These are phyloP conservation scores for Geotrichum aggregatum DNA, from an alignment of 1,139 yeast genomes.

Conservation along the genomic window DNA sequence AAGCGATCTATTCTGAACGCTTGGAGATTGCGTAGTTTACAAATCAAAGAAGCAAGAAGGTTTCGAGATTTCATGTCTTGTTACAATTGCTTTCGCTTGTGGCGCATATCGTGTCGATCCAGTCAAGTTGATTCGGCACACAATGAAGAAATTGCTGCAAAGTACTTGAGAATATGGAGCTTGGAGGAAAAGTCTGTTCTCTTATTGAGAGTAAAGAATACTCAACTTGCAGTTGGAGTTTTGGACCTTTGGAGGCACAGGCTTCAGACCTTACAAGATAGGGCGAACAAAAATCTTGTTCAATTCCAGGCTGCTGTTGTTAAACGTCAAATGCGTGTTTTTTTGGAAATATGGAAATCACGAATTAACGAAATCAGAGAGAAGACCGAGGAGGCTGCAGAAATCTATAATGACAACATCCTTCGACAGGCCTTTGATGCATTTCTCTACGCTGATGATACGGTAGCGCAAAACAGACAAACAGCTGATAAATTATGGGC, in stretches of 20 bases:
- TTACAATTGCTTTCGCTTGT: slow-evolving; percentile 7
- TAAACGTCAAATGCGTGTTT: background rate
- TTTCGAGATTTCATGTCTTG: slow-evolving; percentile 9
- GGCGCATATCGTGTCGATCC: slow-evolving; percentile 11
- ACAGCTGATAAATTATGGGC: slow-evolving; percentile 3
- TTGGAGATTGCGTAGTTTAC: slow-evolving; percentile 12
- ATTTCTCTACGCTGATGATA: slow-evolving; percentile 1
- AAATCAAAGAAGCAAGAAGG: slow-evolving; percentile 11
- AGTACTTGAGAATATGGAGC: slow-evolving; percentile 10
- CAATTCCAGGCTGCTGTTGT: background rate
- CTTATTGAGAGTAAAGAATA: slow-evolving; percentile 4
- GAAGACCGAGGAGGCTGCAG: background rate
- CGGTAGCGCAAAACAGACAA: background rate
- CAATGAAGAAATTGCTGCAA: slow-evolving; percentile 4
- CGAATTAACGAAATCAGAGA: background rate
- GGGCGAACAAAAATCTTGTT: background rate
- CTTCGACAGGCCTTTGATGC: slow-evolving; percentile 13
- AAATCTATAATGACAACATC: slow-evolving; percentile 10
- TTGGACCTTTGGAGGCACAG: slow-evolving; percentile 11
- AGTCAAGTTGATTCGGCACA: background rate
- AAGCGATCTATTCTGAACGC: background rate
- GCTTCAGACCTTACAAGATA: background rate
- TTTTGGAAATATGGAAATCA: slow-evolving; percentile 7
- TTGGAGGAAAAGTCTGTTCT: background rate
- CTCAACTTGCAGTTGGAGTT: slow-evolving; percentile 8